Conservation (phyloP, 2,329 filamentous ascomycete genomes). For the Phyllosticta citribraziliensis region DNA sequence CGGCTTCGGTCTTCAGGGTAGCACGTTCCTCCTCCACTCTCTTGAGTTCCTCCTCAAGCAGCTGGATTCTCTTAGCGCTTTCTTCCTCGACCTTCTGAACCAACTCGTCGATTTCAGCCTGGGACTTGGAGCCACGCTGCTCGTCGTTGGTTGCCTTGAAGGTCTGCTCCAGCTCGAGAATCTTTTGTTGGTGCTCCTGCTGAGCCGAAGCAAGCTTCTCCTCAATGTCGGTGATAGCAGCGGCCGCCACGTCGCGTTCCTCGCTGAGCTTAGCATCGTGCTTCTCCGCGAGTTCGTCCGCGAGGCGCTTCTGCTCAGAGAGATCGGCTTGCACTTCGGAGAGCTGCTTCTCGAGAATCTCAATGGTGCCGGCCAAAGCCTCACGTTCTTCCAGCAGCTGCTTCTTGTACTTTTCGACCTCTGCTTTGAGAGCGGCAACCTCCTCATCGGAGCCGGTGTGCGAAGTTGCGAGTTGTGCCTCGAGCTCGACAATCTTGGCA, state of each 20-base stretch:
- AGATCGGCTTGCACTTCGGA: slow-evolving; percentile 1
- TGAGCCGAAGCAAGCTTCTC: slow-evolving; percentile 6
- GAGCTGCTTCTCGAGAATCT: slow-evolving; percentile 5
- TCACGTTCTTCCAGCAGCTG: slow-evolving; percentile 8
- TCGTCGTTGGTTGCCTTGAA: slow-evolving; percentile 3
- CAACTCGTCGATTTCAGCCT: slow-evolving; percentile 4
- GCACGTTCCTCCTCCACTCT: not conserved
- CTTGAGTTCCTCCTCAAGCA: not conserved
- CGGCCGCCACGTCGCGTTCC: slow-evolving; percentile 2
- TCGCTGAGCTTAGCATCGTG: not conserved
- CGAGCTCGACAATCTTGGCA: slow-evolving; percentile 6
- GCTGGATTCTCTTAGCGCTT: slow-evolving; percentile 1
- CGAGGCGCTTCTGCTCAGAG: slow-evolving; percentile 1
- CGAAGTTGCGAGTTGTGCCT: not conserved
- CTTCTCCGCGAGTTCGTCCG: not conserved
- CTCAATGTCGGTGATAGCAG: slow-evolving; percentile 5
- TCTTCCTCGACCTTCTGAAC: not conserved
- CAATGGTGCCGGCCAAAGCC: not conserved
- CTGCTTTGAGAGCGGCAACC: not conserved
- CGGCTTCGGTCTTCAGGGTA: not conserved
- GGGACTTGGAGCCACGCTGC: not conserved
- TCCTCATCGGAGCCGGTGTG: slow-evolving; percentile 1
- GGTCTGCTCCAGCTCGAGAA: not conserved
- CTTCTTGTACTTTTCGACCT: slow-evolving; percentile 8
- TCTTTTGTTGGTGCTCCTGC: slow-evolving; percentile 6